Base-by-base conservation (phyloP, 2,329 filamentous ascomycete genomes). In the Penicillium griseofulvum region DNA sequence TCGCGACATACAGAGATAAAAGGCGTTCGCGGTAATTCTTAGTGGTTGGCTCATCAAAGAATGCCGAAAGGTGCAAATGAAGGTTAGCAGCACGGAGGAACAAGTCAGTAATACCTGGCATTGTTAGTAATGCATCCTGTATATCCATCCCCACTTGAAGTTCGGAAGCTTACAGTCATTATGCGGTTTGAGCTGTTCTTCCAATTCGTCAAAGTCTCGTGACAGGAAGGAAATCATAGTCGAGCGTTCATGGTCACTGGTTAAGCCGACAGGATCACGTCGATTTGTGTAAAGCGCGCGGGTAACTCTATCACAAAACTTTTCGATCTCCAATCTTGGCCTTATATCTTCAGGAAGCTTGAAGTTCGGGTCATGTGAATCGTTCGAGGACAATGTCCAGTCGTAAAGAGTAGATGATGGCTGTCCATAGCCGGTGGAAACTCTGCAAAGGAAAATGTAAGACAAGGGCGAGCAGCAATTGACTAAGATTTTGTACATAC, bases 381-480 rank as follows among this genome's bases (percentile, higher is more conserved):
- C 76, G 43, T 71, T 74, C 5, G 73, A 73, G 16, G 73, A 76
- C 36, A 82, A 74, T 4, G 80, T 87, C 75, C 78, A 86, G 65
- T 82, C 85, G 69, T 81, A 87, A 49, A 80, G 75, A 34, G 81
- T 87, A 58, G 82, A 81, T 16, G 86, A 82, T 17, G 86, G 86
- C 66, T 87, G 84, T 11, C 86, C 86, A 66, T 87, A 84, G n/a
- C 84, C 83, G n/a, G 84, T 87, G 16, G 83, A 83, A 55, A 87
- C 83, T 49, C 82, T 84, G 54, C n/a, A 17, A 19, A 56, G 33
- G 14, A 42, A 24, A 56, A 36, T 17, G 42, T 52, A 28, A 58
- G 56, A 49, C 17, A 24, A 49, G 26, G 16, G 17, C 34, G 29
- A 34, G 9, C 10, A 33, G 16, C 11, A 12, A 28, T 29, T 14